A percentile compares a stretch with the other conserved stretches of the same genome.
These are phyloP conservation scores for Eruca vesicaria DNA, from an alignment of 441 rosid genomes.

Conservation along the genomic window DNA sequence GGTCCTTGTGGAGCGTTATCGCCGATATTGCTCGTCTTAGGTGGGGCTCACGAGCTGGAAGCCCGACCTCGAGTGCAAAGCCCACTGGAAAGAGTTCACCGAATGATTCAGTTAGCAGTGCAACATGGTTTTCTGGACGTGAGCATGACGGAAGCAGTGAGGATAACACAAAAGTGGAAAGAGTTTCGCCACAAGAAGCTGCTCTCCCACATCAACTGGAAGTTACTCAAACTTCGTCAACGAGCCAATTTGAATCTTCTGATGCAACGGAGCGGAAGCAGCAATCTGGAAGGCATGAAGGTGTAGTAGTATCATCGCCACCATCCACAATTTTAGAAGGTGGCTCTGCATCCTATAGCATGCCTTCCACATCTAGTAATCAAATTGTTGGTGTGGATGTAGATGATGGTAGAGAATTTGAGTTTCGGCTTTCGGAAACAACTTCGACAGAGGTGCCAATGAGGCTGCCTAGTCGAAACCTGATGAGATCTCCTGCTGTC, in stretches of 20 bases:
- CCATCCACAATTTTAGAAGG: conserved; percentile 42
- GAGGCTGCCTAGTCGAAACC: conserved; percentile 42
- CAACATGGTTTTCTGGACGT: conserved; percentile 84
- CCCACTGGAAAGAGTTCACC: conserved; percentile 62
- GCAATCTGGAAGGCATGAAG: conserved; percentile 38
- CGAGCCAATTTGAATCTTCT: conserved; percentile 42
- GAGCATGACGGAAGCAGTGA: conserved; percentile 67
- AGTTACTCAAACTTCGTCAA: conserved; percentile 35
- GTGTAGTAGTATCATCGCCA: conserved; percentile 34
- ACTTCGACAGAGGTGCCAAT: conserved; percentile 40
- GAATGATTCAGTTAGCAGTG: conserved; percentile 62
- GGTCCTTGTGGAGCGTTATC: conserved; percentile 77
- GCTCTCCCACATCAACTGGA: conserved; percentile 40
- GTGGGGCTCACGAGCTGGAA: conserved; percentile 72
- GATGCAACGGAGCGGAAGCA: conserved; percentile 32
- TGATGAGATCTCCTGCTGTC: conserved; percentile 38
- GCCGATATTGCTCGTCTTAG: conserved; percentile 63
- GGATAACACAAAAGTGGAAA: conserved; percentile 48
- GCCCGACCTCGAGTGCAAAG: conserved; percentile 48
- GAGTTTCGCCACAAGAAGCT: conserved; percentile 43
- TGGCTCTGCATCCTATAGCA: conserved; percentile 40
- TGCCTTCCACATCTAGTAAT: conserved; percentile 46
- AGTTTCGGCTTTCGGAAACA: conserved; percentile 37
- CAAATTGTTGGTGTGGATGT: conserved; percentile 36
- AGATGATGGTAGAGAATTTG: conserved; percentile 39